These are phyloP conservation scores for Monilinia fructigena DNA, from an alignment of 2,329 filamentous ascomycete species.

Conservation along the genomic window DNA sequence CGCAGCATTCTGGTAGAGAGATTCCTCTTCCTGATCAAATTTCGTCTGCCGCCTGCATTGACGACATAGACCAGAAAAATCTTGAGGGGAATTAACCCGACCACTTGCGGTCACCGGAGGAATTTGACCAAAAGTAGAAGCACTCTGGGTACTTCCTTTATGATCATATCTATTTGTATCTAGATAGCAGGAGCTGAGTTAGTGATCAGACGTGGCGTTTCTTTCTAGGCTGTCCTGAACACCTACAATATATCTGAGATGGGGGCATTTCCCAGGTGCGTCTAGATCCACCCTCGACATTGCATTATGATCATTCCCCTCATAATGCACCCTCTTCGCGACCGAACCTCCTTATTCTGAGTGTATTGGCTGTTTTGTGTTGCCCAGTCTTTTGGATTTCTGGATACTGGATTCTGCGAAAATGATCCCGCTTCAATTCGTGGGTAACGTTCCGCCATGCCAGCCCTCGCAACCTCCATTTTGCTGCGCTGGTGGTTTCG, in stretches of 20 bases:
- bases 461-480: constrained; percentile 27
- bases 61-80: constrained; percentile 30
- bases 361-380: constrained; percentile 25
- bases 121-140: constrained; percentile 22
- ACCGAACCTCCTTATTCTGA: constrained; percentile 27
- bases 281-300: constrained; percentile 26
- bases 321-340: constrained; percentile 33
- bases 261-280: constrained; percentile 27
- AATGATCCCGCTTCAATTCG: constrained; percentile 33
- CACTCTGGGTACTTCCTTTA: constrained; percentile 24
- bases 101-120: background rate
- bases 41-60: constrained; percentile 32
- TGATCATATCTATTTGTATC: constrained; percentile 26
- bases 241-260: constrained; percentile 30
- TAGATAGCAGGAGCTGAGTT: constrained; percentile 25
- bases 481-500: constrained; percentile 6
- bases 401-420: constrained; percentile 25
- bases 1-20: constrained; percentile 27
- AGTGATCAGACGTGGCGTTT: constrained; percentile 23
- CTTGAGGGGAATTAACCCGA: constrained; percentile 21
- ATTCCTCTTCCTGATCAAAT: constrained; percentile 27
- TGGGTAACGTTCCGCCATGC: constrained; percentile 32
- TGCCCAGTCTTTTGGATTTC: constrained; percentile 21
- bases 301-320: constrained; percentile 30
- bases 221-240: constrained; percentile 1